A percentile compares a stretch with the other conserved stretches of the same genome.
These are phyloP conservation scores for Jacaranda copaia DNA, from an alignment of 257 asterid genomes.

Conservation along the genomic window DNA sequence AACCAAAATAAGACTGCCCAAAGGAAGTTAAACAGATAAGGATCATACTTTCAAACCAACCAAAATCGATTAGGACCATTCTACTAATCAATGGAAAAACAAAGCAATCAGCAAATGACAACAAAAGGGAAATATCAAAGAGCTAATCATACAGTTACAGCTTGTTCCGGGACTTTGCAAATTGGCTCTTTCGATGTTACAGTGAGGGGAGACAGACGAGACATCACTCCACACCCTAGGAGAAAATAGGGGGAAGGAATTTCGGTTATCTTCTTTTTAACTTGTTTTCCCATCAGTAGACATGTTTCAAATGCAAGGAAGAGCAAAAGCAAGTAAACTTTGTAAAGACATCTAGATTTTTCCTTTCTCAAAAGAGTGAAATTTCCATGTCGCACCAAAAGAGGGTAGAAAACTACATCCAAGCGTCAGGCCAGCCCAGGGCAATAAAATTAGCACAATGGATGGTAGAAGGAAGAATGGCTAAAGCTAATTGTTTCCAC, in stretches of 20 bases:
- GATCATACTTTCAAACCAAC: constrained; percentile 16
- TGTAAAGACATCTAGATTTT: not conserved
- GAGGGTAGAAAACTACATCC: not conserved
- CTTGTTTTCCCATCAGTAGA: not conserved
- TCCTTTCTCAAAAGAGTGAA: constrained; percentile 1
- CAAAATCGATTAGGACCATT: not conserved
- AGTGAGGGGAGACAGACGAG: not conserved
- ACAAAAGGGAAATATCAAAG: not conserved
- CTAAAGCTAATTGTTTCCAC: not conserved
- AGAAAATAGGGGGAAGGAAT: constrained; percentile 9
- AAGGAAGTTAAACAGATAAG: not conserved
- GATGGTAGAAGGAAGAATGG: constrained; percentile 17
- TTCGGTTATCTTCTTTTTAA: not conserved
- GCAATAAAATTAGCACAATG: constrained; percentile 3
- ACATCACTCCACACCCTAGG: constrained; percentile 3
- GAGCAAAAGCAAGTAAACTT: no score
- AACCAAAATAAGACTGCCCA: not conserved
- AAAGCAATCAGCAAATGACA: not conserved
- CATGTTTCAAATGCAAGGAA: constrained; percentile 24
- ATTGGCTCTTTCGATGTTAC: constrained; percentile 4
- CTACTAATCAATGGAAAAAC: constrained; percentile 5
- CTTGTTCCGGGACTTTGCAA: constrained; percentile 2
- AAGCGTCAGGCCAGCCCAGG: constrained; percentile 16
- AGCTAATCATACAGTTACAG: not conserved
- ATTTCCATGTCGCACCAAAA: not conserved